Percentiles rank a stretch among this genome's conserved stretches.
phyloP scores from a whole-genome alignment of 306 rosid species.

The Vicia villosa region DNA sequence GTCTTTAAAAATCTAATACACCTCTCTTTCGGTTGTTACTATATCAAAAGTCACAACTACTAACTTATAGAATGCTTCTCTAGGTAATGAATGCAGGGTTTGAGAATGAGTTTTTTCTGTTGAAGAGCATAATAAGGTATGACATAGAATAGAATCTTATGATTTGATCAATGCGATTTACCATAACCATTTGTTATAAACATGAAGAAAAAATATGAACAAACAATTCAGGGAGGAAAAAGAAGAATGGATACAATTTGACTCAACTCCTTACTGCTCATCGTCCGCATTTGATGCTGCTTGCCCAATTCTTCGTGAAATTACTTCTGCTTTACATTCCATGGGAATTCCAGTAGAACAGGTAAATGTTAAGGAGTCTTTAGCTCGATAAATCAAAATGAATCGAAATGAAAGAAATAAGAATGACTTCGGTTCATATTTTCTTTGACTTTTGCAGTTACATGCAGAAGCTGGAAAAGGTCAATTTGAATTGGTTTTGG shows the following conservation, averaged over 20 bases:
- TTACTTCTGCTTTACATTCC: conserved; percentile 56
- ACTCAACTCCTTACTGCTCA: conserved; percentile 66
- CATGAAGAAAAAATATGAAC: background rate
- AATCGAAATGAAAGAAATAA: background rate
- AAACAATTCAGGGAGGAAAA: conserved; percentile 63
- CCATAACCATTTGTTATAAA: conserved; percentile 30
- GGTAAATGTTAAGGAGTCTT: conserved; percentile 48
- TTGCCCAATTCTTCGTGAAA: conserved; percentile 65
- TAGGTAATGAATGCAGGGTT: conserved; percentile 87
- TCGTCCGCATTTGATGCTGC: conserved; percentile 71
- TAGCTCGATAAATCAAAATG: background rate
- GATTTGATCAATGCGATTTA: background rate
- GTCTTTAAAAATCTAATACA: too few relatives aligned
- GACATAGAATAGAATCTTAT: conserved; percentile 22
- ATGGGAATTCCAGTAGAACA: conserved; percentile 78
- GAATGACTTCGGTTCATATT: too few relatives aligned
- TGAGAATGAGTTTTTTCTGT: conserved; percentile 83
- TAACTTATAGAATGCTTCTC: conserved; percentile 1
- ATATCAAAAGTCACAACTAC: too few relatives aligned
- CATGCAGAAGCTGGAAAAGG: conserved; percentile 91
- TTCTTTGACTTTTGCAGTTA: conserved; percentile 41
- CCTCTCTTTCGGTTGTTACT: too few relatives aligned
- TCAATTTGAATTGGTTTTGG: conserved; percentile 72
- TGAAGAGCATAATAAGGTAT: conserved; percentile 71
- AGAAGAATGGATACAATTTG: conserved; percentile 85